A percentile compares a stretch with the other conserved stretches of the same genome.
phyloP scores from a whole-genome alignment of 73 alveolate species.

The Paramecium biaurelia region DNA sequence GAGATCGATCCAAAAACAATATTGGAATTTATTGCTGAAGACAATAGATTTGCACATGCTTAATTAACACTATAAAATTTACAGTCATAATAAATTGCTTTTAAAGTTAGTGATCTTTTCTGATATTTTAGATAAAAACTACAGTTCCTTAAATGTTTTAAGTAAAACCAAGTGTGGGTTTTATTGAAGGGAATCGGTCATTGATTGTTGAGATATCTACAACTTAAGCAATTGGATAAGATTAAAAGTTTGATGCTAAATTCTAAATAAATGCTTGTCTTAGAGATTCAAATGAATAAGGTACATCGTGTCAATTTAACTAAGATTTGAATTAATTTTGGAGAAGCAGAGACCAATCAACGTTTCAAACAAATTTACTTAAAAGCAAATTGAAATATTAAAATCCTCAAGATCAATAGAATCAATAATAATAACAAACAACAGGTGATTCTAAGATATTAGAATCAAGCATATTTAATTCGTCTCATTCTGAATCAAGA shows the following conservation, averaged over 20 bases:
- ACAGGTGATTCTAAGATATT: background rate
- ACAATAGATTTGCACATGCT: background rate
- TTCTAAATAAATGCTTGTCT: background rate
- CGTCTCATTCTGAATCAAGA: background rate
- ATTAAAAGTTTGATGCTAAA: background rate
- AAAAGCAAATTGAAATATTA: background rate
- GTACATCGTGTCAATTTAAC: background rate
- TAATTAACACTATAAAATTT: background rate
- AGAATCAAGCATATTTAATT: background rate
- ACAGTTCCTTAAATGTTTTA: background rate
- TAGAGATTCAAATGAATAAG: background rate
- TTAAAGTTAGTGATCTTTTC: background rate
- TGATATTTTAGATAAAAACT: background rate
- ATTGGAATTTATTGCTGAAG: background rate
- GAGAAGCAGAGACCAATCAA: background rate
- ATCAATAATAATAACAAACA: background rate
- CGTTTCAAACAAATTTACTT: background rate
- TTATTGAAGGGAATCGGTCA: background rate
- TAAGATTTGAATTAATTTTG: background rate
- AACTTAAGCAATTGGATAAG: background rate
- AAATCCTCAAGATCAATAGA: background rate
- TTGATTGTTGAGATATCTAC: background rate
- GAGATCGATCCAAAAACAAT: background rate
- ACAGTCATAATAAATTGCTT: background rate
- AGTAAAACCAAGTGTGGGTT: slow-evolving; percentile 25